These are phyloP conservation scores for Blepharisma japonicum DNA, from an alignment of 73 alveolate genomes.

Conservation along the genomic window DNA sequence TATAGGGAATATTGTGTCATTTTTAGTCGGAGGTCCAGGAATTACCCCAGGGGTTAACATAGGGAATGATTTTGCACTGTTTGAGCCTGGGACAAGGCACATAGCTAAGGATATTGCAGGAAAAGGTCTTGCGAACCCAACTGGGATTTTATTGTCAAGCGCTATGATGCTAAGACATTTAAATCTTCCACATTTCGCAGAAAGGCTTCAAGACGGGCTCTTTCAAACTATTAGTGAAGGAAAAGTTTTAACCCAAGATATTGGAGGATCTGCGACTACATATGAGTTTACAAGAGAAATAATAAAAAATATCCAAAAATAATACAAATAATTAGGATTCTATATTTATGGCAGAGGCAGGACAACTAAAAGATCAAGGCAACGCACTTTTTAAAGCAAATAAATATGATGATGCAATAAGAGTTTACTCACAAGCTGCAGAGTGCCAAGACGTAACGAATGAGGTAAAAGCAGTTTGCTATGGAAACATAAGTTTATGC, in stretches of 20 bases:
- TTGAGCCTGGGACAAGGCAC: constrained; percentile 70
- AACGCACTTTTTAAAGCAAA: no score
- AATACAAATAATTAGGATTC: neutral
- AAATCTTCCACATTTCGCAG: constrained; percentile 70
- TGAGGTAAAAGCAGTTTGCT: constrained; percentile 34
- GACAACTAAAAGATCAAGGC: no score
- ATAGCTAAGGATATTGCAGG: constrained; percentile 60
- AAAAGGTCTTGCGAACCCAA: constrained; percentile 58
- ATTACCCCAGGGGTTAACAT: constrained; percentile 70
- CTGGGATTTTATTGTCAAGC: constrained; percentile 60
- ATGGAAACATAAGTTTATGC: constrained; percentile 46
- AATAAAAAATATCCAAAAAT: constrained; percentile 45
- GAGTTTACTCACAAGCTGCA: neutral
- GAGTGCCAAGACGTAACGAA: constrained; percentile 25
- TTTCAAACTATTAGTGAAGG: constrained; percentile 54
- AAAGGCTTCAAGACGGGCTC: constrained; percentile 53
- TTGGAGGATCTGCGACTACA: constrained; percentile 64
- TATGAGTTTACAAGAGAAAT: constrained; percentile 53
- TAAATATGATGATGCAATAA: no score
- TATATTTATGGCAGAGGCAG: no score
- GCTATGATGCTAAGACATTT: constrained; percentile 64
- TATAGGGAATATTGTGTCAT: constrained; percentile 56
- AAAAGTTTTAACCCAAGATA: constrained; percentile 57
- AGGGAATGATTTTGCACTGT: constrained; percentile 54
- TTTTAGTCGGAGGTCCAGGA: constrained; percentile 75